Percentiles rank a stretch among this genome's conserved stretches.
Evolutionary conservation across 2,329 filamentous ascomycete species (phyloP).

Genomic region (Simplicillium aogashimaense): DNA sequence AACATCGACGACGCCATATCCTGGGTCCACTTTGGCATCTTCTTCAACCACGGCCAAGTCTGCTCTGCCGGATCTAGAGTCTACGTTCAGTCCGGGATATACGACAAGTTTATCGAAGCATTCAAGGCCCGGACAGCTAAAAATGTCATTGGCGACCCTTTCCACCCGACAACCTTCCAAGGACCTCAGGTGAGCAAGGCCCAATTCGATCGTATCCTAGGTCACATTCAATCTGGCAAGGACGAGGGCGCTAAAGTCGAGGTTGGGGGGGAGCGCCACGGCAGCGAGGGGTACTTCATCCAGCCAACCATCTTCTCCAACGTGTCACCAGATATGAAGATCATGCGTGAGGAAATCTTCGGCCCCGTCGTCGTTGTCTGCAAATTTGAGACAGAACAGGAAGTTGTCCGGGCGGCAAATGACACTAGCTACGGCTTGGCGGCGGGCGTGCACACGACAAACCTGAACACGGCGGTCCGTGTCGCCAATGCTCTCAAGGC

Average conservation of each 20-base stretch:
- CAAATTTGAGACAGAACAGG: constrained; percentile 36
- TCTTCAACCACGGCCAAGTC: constrained; percentile 51
- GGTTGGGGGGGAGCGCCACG: constrained; percentile 19
- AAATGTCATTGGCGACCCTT: constrained; percentile 71
- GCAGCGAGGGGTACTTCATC: constrained; percentile 20
- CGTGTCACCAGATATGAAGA: constrained; percentile 20
- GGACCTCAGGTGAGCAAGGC: constrained; percentile 70
- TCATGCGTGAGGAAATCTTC: constrained; percentile 40
- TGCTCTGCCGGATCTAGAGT: constrained; percentile 69
- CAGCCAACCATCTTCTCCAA: constrained; percentile 26
- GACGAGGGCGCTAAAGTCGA: constrained; percentile 12
- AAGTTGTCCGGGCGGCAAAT: constrained; percentile 35
- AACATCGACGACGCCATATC: constrained; percentile 64
- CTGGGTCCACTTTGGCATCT: constrained; percentile 62
- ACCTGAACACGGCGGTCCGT: constrained; percentile 3
- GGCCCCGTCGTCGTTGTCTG: constrained; percentile 38
- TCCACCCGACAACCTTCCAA: constrained; percentile 65
- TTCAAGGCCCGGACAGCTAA: constrained; percentile 64
- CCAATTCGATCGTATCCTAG: constrained; percentile 76
- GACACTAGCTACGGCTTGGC: constrained; percentile 34
- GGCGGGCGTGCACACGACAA: constrained; percentile 4
- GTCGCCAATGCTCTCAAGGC: constrained; percentile 6
- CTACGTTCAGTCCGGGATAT: constrained; percentile 73
- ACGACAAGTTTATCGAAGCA: constrained; percentile 69
- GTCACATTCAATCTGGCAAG: constrained; percentile 32